Base-by-base conservation (phyloP, 768 basidiomycete genomes). In the Lanmaoa rubissima region DNA sequence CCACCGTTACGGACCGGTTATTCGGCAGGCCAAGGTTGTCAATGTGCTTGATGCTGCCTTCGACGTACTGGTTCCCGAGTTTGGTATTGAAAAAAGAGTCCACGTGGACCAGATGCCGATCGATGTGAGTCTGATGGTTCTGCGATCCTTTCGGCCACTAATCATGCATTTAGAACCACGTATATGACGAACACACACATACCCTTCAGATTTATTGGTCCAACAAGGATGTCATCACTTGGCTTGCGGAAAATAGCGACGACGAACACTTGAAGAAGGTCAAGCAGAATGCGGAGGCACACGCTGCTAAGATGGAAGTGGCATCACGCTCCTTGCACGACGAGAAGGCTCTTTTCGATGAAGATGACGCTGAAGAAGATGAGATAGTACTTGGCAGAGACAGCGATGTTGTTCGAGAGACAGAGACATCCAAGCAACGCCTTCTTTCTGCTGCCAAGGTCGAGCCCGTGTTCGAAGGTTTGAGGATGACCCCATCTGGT, bases 61-160 rank as follows among this genome's bases (percentile, higher is more conserved):
- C 65, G 97, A 99, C 67, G 96, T 99, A 31, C 76, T 96, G 34
- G 86, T 98, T 13, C 90, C 93, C 41, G 97, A 98, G 72, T 98
- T 98, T 69, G 93, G 96, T 34, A 98, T 99, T 63, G 97, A 99
- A 78, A 99, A 99, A 79, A 84, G 97, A 38, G 95, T 98, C 3
- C 97, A 98, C 66, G 92, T 95, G 41, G 97, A 98, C 69, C 94
- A 98, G 75, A 97, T 99, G 92, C 96, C 97, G 26, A 92, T 97
- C 56, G 93, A 97, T 62, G 93, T 94, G 67, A 75, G 87, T 74
- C 10, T 45, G 13, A 21, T 40, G 21, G 42, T 51, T 44, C 2
- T 34, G 43, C 6, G 14, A 49, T 52, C 10, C 44, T 40, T 17
- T 19, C 11, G 8, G 14, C n/a, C 16, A 26, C 62, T 73, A 32